phyloP scores from a whole-genome alignment of 75 land plant genomes.

The Cunninghamia lanceolata region DNA sequence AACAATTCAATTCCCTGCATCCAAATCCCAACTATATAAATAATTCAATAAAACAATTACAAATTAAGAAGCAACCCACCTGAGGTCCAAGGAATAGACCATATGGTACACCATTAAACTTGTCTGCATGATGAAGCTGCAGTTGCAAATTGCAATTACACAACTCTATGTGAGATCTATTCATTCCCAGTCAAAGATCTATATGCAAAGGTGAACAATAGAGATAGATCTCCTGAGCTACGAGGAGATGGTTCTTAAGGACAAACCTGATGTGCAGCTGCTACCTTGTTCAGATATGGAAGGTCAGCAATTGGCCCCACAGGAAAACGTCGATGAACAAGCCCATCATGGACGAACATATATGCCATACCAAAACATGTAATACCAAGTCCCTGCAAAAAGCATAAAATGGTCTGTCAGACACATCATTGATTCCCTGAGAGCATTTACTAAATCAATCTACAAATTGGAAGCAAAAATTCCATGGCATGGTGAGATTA shows the following conservation, averaged over 20 bases:
- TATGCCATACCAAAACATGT: slow-evolving; percentile 28
- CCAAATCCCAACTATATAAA: not conserved
- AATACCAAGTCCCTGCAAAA: slow-evolving; percentile 22
- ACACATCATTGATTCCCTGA: not conserved
- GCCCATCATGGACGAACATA: slow-evolving; percentile 36
- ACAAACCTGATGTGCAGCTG: slow-evolving; percentile 30
- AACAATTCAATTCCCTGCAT: not conserved
- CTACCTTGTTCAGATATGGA: slow-evolving; percentile 18
- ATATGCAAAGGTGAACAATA: not conserved
- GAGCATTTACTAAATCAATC: slow-evolving; percentile 11
- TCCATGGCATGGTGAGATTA: not conserved
- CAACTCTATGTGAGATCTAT: not conserved
- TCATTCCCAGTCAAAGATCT: not conserved
- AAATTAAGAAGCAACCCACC: slow-evolving; percentile 11
- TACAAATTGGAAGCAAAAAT: not conserved
- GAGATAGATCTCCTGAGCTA: not conserved
- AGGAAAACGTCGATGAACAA: slow-evolving; percentile 21
- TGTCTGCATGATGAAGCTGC: slow-evolving; percentile 35
- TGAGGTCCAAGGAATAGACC: slow-evolving; percentile 33
- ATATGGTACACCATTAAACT: slow-evolving; percentile 33
- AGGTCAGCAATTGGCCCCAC: slow-evolving; percentile 29
- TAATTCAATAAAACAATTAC: not conserved
- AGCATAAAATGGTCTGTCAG: slow-evolving; percentile 33
- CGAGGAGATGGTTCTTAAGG: not conserved
- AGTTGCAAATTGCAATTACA: not conserved